Evolutionary conservation across 257 asterid genomes (phyloP).

Genomic region (Solanum sitiens): DNA sequence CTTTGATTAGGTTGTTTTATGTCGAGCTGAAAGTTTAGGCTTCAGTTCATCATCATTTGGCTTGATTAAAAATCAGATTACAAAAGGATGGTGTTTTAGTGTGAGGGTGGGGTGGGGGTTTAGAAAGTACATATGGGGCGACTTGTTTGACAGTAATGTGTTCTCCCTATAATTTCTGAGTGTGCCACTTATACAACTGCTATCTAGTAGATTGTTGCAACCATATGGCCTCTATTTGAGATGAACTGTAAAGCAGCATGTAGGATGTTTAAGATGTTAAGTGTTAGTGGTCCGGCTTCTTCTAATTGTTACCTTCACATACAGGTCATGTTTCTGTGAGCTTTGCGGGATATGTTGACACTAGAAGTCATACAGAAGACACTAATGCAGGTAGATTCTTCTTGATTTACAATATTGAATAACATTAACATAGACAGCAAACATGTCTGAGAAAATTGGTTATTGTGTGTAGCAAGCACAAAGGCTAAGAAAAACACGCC

Average conservation of each 20-base stretch:
- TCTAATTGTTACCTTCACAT: neutral
- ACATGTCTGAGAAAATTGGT: neutral
- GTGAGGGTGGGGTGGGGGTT: neutral
- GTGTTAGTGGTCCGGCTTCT: neutral
- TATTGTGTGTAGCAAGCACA: neutral
- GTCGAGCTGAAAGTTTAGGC: neutral
- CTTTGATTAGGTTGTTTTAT: neutral
- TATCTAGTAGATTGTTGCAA: neutral
- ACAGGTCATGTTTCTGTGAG: conserved; percentile 7
- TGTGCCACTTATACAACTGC: neutral
- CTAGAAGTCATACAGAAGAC: neutral
- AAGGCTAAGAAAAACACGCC: neutral
- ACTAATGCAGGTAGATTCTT: neutral
- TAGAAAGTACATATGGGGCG: neutral
- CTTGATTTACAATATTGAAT: neutral
- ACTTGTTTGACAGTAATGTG: neutral
- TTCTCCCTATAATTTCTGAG: neutral
- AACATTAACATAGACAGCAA: neutral
- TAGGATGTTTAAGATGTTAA: neutral
- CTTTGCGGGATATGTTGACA: conserved; percentile 7
- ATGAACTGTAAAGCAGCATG: neutral
- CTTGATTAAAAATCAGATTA: neutral
- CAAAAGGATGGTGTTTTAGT: neutral
- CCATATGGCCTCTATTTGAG: neutral
- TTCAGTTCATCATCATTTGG: neutral